These are phyloP conservation scores for Cardiosporidium cionae DNA, from an alignment of 169 alveolate species.

Conservation along the genomic window DNA sequence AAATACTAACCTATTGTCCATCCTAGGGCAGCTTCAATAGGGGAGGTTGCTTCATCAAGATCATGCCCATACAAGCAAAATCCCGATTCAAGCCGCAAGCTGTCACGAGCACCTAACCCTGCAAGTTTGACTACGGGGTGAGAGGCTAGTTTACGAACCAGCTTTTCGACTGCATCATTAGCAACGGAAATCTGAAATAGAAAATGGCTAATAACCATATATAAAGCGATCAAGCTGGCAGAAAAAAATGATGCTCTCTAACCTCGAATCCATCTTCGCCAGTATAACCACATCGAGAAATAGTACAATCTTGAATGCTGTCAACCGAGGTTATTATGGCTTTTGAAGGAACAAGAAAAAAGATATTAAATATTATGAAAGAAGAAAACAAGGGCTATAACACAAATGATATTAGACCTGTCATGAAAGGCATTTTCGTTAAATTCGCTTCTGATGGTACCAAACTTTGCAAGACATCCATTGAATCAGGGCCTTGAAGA, in stretches of 20 bases:
- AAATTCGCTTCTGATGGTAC: conserved; percentile 20
- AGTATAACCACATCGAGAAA: conserved; percentile 68
- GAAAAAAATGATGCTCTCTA: too few species aligned
- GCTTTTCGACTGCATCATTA: neutral
- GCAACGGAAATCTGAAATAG: neutral
- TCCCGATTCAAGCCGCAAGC: conserved; percentile 73
- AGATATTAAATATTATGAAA: neutral
- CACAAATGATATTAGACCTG: neutral
- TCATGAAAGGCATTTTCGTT: conserved; percentile 41
- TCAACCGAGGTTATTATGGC: conserved; percentile 16
- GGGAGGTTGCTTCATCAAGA: conserved; percentile 55
- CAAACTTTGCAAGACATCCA: conserved; percentile 23
- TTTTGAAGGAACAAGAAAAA: neutral
- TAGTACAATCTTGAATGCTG: neutral
- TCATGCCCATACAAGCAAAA: conserved; percentile 70
- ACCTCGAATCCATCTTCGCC: conserved; percentile 82
- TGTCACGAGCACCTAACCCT: conserved; percentile 74
- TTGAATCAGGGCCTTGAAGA: conserved; percentile 70
- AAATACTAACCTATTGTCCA: conserved; percentile 71
- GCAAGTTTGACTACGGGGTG: conserved; percentile 36
- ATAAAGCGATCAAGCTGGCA: too few species aligned
- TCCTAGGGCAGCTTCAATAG: conserved; percentile 53
- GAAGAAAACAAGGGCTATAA: neutral
- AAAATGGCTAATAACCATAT: too few species aligned
- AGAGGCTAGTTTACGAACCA: neutral